phyloP scores from a whole-genome alignment of 2,329 filamentous ascomycete species.

The Nigrograna mackinnonii region DNA sequence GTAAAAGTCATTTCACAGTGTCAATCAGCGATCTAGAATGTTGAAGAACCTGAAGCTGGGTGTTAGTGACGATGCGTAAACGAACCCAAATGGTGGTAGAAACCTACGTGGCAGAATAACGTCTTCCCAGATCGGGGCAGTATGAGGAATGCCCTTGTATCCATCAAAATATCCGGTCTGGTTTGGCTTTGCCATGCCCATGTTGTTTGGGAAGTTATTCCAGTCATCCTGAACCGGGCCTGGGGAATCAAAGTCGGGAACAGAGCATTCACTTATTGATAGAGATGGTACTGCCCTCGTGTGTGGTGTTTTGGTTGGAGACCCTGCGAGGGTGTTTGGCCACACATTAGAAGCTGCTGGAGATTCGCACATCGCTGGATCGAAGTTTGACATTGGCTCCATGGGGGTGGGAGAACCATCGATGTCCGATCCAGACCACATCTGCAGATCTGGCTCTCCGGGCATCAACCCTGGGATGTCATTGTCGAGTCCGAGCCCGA shows the following conservation, averaged over 20 bases:
- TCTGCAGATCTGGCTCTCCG: constrained; percentile 14
- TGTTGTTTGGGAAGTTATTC: constrained; percentile 50
- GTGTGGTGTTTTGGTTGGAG: constrained; percentile 21
- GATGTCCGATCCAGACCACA: constrained; percentile 21
- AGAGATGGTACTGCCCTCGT: constrained; percentile 22
- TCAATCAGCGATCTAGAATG: constrained; percentile 40
- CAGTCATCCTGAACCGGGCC: constrained; percentile 49
- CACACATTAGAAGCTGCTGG: constrained; percentile 19
- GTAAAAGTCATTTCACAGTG: constrained; percentile 44
- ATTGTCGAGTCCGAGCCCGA: constrained; percentile 25
- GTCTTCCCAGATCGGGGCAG: constrained; percentile 43
- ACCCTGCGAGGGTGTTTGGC: constrained; percentile 16
- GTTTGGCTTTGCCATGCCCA: constrained; percentile 35
- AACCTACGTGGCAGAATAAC: constrained; percentile 50
- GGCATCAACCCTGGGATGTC: constrained; percentile 21
- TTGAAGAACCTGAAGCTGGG: constrained; percentile 62
- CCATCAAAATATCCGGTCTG: constrained; percentile 43
- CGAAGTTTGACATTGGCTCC: constrained; percentile 6
- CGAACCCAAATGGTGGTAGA: constrained; percentile 36
- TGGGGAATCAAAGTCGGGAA: constrained; percentile 24
- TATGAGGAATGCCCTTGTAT: constrained; percentile 28
- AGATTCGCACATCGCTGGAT: constrained; percentile 18
- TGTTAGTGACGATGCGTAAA: constrained; percentile 59
- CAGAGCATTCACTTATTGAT: constrained; percentile 28
- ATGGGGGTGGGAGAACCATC: constrained; percentile 13